Evolutionary conservation across 495 filamentous ascomycete species (phyloP).

Genomic region (Elasticomyces elasticus): DNA sequence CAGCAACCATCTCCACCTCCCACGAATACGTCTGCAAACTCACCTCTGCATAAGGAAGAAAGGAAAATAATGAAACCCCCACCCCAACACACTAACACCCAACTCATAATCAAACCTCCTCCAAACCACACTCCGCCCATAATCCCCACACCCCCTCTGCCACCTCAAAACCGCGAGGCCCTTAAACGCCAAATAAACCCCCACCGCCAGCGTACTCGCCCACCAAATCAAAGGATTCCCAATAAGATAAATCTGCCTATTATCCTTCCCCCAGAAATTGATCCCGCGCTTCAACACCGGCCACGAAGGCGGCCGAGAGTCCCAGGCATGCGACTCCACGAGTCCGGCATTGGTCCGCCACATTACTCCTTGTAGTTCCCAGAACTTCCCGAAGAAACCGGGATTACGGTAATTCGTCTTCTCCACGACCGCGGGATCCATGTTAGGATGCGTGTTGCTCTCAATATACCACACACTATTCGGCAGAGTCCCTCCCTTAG

Average conservation of each 20-base stretch:
- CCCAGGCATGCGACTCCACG: constrained; percentile 94
- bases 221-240: constrained; percentile 97
- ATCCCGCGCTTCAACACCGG: constrained; percentile 88
- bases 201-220: constrained; percentile 73
- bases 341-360: constrained; percentile 96
- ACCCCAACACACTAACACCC: constrained; percentile 79
- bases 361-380: constrained; percentile 99
- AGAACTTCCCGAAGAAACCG: constrained; percentile 96
- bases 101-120: constrained; percentile 97
- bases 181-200: constrained; percentile 72
- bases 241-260: constrained; percentile 91
- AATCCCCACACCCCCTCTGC: constrained; percentile 87
- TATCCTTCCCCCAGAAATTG: constrained; percentile 96
- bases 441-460: constrained; percentile 68
- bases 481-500: constrained; percentile 80
- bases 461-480: constrained; percentile 98
- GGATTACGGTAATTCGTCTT: constrained; percentile 92
- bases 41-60: constrained; percentile 91
- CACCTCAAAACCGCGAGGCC: constrained; percentile 78
- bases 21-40: neutral
- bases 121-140: constrained; percentile 58
- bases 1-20: neutral
- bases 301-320: constrained; percentile 90
- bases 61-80: constrained; percentile 94
- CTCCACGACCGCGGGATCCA: constrained; percentile 59